These are phyloP conservation scores for Monascus purpureus DNA, from an alignment of 495 filamentous ascomycete species.

Conservation along the genomic window DNA sequence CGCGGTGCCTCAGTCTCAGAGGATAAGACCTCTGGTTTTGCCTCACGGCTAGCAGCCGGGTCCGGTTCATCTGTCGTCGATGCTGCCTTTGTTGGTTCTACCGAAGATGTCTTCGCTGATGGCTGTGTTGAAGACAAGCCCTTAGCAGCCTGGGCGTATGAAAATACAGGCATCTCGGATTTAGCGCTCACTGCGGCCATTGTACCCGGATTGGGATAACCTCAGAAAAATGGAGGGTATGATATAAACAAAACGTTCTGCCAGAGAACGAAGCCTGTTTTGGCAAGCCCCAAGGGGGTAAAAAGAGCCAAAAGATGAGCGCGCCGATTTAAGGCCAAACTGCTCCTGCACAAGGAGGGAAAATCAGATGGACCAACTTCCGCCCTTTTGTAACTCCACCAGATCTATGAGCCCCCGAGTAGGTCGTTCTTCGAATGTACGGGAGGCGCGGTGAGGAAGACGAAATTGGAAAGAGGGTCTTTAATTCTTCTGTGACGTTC, in stretches of 20 bases:
- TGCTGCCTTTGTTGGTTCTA: slow-evolving; percentile 14
- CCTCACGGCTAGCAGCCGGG: slow-evolving; percentile 4
- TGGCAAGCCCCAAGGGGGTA: slow-evolving; percentile 12
- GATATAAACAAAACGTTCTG: slow-evolving; percentile 13
- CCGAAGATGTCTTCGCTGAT: slow-evolving; percentile 21
- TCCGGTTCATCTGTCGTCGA: slow-evolving; percentile 18
- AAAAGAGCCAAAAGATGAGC: no score
- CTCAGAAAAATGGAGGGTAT: slow-evolving; percentile 3
- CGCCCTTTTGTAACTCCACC: slow-evolving; percentile 20
- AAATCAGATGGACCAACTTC: slow-evolving; percentile 15
- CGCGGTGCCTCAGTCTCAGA: slow-evolving; percentile 13
- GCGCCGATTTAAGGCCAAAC: slow-evolving; percentile 12
- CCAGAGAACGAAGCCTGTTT: slow-evolving; percentile 16
- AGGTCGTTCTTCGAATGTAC: no score
- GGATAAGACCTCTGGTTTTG: slow-evolving; percentile 9
- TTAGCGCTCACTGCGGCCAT: slow-evolving; percentile 23
- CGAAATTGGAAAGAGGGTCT: not conserved
- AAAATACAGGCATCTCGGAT: slow-evolving; percentile 47
- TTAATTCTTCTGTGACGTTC: not conserved
- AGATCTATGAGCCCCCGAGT: slow-evolving; percentile 14
- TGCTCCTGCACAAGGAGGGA: slow-evolving; percentile 14
- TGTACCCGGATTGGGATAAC: not conserved
- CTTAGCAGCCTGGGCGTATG: slow-evolving; percentile 92
- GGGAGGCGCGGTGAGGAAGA: no score
- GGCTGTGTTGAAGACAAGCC: slow-evolving; percentile 38